Conservation (phyloP, 2,329 filamentous ascomycete species). For the Aspergillus aculeatinus region DNA sequence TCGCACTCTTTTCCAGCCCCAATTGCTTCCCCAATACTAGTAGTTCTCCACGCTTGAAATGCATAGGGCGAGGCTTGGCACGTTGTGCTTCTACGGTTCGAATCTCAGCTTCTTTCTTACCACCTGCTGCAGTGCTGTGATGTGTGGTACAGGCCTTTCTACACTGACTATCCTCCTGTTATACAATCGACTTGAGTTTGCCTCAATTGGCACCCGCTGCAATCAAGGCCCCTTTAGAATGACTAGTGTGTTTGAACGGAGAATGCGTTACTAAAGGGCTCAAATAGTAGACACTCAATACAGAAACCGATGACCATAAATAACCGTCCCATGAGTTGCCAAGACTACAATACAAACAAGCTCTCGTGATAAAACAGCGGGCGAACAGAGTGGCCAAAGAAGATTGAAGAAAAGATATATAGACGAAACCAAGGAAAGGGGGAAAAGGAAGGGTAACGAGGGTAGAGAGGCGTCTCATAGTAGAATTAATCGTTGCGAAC, state of each 20-base stretch:
- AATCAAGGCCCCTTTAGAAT: not conserved
- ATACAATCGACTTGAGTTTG: too few species aligned
- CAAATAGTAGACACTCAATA: slow-evolving; percentile 3
- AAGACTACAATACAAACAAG: slow-evolving; percentile 25
- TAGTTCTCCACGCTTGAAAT: slow-evolving; percentile 6
- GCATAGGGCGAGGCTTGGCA: slow-evolving; percentile 4
- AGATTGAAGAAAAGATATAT: slow-evolving; percentile 9
- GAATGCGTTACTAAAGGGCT: not conserved
- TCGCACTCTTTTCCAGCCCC: not conserved
- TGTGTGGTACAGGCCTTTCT: too few species aligned
- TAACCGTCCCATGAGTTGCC: slow-evolving; percentile 13
- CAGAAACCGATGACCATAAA: slow-evolving; percentile 9
- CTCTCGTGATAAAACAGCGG: slow-evolving; percentile 19
- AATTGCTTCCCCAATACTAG: not conserved
- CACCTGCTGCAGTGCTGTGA: not conserved
- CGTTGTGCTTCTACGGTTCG: not conserved
- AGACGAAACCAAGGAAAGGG: slow-evolving; percentile 9
- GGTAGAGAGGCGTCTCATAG: slow-evolving; percentile 12
- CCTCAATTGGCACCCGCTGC: too few species aligned
- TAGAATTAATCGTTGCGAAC: slow-evolving; percentile 13
- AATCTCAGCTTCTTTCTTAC: not conserved
- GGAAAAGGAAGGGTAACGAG: slow-evolving; percentile 14
- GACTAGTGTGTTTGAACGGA: slow-evolving; percentile 4
- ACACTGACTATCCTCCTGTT: not conserved
- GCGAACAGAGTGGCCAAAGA: slow-evolving; percentile 14